Evolutionary conservation across 768 basidiomycete species (phyloP).

Genomic region (Collybiopsis confluens): DNA sequence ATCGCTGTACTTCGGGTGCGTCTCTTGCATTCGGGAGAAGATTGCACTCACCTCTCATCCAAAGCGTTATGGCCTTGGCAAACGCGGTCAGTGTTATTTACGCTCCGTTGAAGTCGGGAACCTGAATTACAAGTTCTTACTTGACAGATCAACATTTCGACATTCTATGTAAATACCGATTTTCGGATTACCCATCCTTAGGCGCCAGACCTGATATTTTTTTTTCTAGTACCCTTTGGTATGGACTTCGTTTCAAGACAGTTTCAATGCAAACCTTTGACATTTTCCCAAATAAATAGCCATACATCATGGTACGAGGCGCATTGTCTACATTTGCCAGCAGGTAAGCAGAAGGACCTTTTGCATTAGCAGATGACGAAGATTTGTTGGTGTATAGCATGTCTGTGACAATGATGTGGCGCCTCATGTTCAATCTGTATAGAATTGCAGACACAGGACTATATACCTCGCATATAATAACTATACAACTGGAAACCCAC

Average conservation of each 20-base stretch:
- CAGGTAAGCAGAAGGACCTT: background rate
- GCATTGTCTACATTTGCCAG: constrained; percentile 6
- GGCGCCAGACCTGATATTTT: background rate
- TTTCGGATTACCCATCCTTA: background rate
- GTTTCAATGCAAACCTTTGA: too few relatives aligned
- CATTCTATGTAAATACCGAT: constrained; percentile 1
- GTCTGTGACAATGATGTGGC: constrained; percentile 6
- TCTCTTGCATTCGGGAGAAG: background rate
- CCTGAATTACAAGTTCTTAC: too few relatives aligned
- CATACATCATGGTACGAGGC: constrained; percentile 1
- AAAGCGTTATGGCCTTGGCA: constrained; percentile 7
- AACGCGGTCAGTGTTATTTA: background rate
- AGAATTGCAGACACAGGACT: constrained; percentile 2
- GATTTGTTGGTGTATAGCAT: background rate
- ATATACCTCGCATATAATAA: constrained; percentile 5
- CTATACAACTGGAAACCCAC: background rate
- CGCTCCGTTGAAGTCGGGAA: too few relatives aligned
- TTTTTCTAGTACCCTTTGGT: background rate
- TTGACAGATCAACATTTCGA: constrained; percentile 1
- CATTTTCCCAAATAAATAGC: background rate
- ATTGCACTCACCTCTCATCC: background rate
- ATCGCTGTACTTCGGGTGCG: constrained; percentile 7
- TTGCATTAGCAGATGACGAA: background rate
- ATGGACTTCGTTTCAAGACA: background rate
- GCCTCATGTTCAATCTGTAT: constrained; percentile 8